A percentile compares a stretch with the other conserved stretches of the same genome.
Evolutionary conservation across 768 basidiomycete species (phyloP).

Genomic region (Porphyrellus cyaneotinctus): DNA sequence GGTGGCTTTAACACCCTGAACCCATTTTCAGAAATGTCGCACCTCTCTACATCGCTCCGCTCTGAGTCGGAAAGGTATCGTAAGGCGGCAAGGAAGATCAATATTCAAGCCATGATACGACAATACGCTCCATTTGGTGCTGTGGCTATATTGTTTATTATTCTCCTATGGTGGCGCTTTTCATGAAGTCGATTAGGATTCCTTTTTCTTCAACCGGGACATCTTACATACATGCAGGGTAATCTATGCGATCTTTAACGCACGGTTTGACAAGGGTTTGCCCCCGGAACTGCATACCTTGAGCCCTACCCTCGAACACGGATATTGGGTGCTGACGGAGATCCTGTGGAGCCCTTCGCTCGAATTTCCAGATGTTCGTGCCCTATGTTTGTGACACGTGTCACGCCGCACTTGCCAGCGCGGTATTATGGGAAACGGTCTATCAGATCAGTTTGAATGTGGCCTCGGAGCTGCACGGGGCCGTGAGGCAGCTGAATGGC

Average conservation of each 20-base stretch:
- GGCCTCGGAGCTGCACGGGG: not conserved
- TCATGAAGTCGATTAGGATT: constrained; percentile 35
- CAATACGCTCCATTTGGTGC: constrained; percentile 94
- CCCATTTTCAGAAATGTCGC: constrained; percentile 78
- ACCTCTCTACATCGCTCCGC: constrained; percentile 88
- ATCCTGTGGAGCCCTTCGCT: not conserved
- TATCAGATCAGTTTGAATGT: not conserved
- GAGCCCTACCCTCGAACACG: not conserved
- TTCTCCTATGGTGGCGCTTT: constrained; percentile 79
- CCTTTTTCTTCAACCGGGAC: constrained; percentile 15
- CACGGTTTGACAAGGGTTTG: not conserved
- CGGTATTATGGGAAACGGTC: not conserved
- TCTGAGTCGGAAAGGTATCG: constrained; percentile 98
- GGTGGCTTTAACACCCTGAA: not conserved
- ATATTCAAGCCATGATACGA: constrained; percentile 87
- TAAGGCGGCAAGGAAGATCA: constrained; percentile 92
- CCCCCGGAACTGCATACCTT: not conserved
- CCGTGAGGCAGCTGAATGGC: not conserved
- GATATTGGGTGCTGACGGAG: not conserved
- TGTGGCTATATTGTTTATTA: constrained; percentile 71
- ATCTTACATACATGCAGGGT: constrained; percentile 23
- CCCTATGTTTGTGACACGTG: no score
- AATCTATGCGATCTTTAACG: constrained; percentile 25
- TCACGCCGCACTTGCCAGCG: no score
- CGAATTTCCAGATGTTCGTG: no score